These are phyloP conservation scores for Tylopilus felleus DNA, from an alignment of 768 basidiomycete genomes.

Conservation along the genomic window DNA sequence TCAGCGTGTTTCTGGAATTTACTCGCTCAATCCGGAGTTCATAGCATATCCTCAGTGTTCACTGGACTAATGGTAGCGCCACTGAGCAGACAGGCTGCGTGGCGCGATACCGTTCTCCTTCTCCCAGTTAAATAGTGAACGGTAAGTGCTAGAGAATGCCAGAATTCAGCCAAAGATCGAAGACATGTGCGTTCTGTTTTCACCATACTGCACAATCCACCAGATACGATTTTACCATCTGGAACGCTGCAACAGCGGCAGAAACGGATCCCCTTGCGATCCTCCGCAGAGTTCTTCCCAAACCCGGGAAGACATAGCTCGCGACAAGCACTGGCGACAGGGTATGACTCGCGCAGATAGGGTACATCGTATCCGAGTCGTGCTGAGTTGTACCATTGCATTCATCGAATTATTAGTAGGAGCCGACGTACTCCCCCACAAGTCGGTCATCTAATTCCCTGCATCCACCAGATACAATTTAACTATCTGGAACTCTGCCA, in stretches of 20 bases:
- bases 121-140: constrained; percentile 14
- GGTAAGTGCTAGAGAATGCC: constrained; percentile 12
- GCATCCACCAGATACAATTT: constrained; percentile 6
- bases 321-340: too few species aligned
- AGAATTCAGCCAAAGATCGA: constrained; percentile 7
- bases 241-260: not conserved
- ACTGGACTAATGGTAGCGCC: constrained; percentile 14
- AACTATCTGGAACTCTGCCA: not conserved
- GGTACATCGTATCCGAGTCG: too few species aligned
- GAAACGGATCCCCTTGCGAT: not conserved
- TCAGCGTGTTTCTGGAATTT: not conserved
- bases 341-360: constrained; percentile 1
- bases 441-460: too few species aligned
- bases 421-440: too few species aligned
- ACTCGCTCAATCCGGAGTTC: not conserved
- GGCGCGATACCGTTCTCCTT: not conserved
- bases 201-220: constrained; percentile 9
- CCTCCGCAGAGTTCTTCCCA: fast-evolving
- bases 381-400: too few species aligned
- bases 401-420: too few species aligned
- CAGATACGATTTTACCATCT: not conserved
- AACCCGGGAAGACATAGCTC: not conserved
- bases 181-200: constrained; percentile 14
- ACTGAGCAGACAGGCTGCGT: not conserved
- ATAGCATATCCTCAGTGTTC: not conserved